Evolutionary conservation across 1,284 basidiomycete genomes (phyloP).

Genomic region (Porodaedalea pini): DNA sequence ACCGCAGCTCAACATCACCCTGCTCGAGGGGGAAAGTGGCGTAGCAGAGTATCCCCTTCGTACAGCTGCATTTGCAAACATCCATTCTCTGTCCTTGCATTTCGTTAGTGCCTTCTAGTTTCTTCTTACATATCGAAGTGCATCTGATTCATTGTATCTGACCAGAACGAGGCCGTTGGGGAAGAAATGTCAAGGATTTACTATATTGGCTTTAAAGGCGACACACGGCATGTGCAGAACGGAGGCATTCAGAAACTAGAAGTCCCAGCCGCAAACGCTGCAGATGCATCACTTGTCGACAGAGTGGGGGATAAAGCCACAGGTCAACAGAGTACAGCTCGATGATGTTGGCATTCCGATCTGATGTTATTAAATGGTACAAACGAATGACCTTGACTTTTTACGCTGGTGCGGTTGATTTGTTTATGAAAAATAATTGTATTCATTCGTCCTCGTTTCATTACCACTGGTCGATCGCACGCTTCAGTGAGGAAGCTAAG

Average conservation of each 20-base stretch:
- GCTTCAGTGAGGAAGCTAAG: too few species aligned
- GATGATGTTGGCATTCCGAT: conserved; percentile 28
- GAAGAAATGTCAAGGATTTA: conserved; percentile 64
- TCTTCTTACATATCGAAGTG: background rate
- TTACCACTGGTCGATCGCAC: too few species aligned
- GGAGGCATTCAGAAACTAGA: conserved; percentile 61
- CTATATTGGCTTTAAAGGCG: conserved; percentile 80
- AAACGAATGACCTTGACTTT: too few species aligned
- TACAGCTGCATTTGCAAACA: conserved; percentile 69
- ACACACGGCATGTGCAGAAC: conserved; percentile 51
- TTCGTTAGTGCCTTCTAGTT: conserved; percentile 55
- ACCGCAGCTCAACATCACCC: conserved; percentile 66
- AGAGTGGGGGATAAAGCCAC: conserved; percentile 53
- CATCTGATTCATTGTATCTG: conserved; percentile 8
- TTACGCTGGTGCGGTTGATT: too few species aligned
- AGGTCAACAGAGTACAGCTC: conserved; percentile 53
- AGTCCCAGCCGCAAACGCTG: conserved; percentile 66
- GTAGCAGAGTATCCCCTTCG: conserved; percentile 75
- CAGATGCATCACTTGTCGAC: conserved; percentile 64
- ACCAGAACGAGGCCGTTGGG: conserved; percentile 61
- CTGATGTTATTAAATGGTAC: too few species aligned
- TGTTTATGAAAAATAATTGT: too few species aligned
- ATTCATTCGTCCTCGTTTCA: too few species aligned
- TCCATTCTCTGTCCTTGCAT: conserved; percentile 69
- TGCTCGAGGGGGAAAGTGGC: conserved; percentile 63